Conservation (phyloP, 495 filamentous ascomycete genomes). For the Penicillium goetzii region DNA sequence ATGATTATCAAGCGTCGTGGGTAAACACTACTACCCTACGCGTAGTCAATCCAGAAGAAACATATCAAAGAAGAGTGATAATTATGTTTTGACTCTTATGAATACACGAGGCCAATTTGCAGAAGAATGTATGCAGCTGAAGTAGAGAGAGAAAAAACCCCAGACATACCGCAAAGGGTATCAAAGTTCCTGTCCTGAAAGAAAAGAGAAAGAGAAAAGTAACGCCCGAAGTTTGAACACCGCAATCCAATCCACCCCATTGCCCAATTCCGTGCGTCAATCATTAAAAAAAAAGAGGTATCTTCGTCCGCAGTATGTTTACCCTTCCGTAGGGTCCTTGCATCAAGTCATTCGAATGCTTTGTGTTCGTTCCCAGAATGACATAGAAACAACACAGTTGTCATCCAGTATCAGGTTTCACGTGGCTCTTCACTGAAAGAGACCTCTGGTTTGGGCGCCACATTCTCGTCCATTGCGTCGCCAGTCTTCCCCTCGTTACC, state of each 20-base stretch:
- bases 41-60: background rate
- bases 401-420: constrained; percentile 14
- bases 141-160: constrained; percentile 20
- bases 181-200: constrained; percentile 29
- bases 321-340: constrained; percentile 13
- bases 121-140: constrained; percentile 15
- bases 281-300: constrained; percentile 26
- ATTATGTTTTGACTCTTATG: constrained; percentile 14
- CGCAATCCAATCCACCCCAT: constrained; percentile 21
- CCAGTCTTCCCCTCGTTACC: constrained; percentile 24
- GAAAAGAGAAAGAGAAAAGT: constrained; percentile 1
- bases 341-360: constrained; percentile 29
- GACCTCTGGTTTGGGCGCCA: constrained; percentile 8
- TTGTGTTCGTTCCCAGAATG: constrained; percentile 9
- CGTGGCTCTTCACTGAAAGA: constrained; percentile 20
- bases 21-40: background rate
- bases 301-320: constrained; percentile 16
- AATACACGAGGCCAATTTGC: constrained; percentile 20
- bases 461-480: constrained; percentile 33
- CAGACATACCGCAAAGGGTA: constrained; percentile 33
- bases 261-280: constrained; percentile 28
- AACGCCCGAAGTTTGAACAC: constrained; percentile 23
- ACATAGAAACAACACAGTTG: background rate
- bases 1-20: constrained; percentile 30
- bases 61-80: background rate